phyloP scores from a whole-genome alignment of 2,329 filamentous ascomycete genomes.

The Trichoderma sp. region DNA sequence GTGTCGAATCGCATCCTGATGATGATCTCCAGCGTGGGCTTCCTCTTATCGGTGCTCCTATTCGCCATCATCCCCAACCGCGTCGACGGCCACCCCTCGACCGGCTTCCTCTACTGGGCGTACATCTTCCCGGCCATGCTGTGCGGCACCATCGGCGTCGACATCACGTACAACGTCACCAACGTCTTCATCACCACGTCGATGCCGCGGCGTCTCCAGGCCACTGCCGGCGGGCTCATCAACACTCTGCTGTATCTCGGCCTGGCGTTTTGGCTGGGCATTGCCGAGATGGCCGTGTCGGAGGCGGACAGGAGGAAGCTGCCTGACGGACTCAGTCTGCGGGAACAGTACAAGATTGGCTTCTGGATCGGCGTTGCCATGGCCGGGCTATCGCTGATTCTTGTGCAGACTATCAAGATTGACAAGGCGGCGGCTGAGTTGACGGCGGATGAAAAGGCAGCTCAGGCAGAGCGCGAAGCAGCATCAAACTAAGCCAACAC shows the following conservation, averaged over 20 bases:
- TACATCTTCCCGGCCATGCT: slow-evolving; percentile 70
- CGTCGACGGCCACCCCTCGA: slow-evolving; percentile 36
- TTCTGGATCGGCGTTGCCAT: slow-evolving; percentile 65
- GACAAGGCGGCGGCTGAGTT: slow-evolving; percentile 53
- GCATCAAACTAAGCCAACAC: neutral
- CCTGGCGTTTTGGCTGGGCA: slow-evolving; percentile 46
- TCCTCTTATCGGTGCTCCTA: slow-evolving; percentile 55
- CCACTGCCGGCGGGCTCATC: slow-evolving; percentile 67
- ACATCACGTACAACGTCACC: slow-evolving; percentile 71
- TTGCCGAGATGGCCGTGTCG: slow-evolving; percentile 62
- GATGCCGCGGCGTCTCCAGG: slow-evolving; percentile 63
- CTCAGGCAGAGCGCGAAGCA: slow-evolving; percentile 22
- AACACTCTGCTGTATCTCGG: slow-evolving; percentile 69
- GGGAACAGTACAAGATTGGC: slow-evolving; percentile 58
- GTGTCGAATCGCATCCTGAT: slow-evolving; percentile 62
- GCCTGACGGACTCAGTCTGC: slow-evolving; percentile 36
- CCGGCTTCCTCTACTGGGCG: slow-evolving; percentile 58
- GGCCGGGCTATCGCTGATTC: slow-evolving; percentile 46
- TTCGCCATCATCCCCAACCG: slow-evolving; percentile 62
- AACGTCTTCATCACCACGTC: slow-evolving; percentile 76
- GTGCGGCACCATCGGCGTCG: slow-evolving; percentile 67
- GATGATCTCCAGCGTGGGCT: slow-evolving; percentile 58
- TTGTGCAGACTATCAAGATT: slow-evolving; percentile 57
- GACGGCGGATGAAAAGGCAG: slow-evolving; percentile 54
- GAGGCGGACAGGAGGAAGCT: slow-evolving; percentile 37